A percentile compares a stretch with the other conserved stretches of the same genome.
Evolutionary conservation across 2,329 filamentous ascomycete genomes (phyloP).

Genomic region (Diaporthe destruens): DNA sequence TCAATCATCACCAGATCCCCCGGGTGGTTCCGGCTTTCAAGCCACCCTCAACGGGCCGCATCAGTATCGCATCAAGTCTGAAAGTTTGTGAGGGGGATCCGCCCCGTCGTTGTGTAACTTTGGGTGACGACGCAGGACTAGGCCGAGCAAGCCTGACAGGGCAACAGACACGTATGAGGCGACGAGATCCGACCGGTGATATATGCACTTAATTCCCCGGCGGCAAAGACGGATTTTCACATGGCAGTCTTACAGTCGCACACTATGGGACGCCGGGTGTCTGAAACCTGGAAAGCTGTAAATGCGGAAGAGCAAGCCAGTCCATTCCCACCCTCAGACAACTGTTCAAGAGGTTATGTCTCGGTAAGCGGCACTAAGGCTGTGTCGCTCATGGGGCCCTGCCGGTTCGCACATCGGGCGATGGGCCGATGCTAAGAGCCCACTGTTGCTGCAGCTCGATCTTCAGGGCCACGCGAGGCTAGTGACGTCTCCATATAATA

Average conservation of each 20-base stretch:
- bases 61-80: conserved; percentile 34
- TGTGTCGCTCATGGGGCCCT: conserved; percentile 7
- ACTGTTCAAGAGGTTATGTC: conserved; percentile 8
- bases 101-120: conserved; percentile 47
- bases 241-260: background rate
- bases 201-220: conserved; percentile 35
- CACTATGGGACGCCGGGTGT: background rate
- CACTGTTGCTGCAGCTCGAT: conserved; percentile 29
- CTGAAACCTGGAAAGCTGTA: conserved; percentile 6
- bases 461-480: conserved; percentile 15
- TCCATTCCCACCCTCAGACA: background rate
- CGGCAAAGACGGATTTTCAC: conserved; percentile 14
- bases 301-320: conserved; percentile 19
- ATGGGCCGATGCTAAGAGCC: conserved; percentile 15
- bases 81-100: conserved; percentile 24
- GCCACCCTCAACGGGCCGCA: conserved; percentile 22
- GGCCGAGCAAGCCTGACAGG: conserved; percentile 36
- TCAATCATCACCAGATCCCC: conserved; percentile 29
- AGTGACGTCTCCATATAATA: background rate
- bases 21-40: conserved; percentile 24
- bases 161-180: conserved; percentile 40
- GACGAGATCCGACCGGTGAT: conserved; percentile 13
- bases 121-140: conserved; percentile 48
- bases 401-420: background rate
- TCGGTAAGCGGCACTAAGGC: conserved; percentile 19